Evolutionary conservation across 768 basidiomycete genomes (phyloP).

Genomic region (Russula lepida): DNA sequence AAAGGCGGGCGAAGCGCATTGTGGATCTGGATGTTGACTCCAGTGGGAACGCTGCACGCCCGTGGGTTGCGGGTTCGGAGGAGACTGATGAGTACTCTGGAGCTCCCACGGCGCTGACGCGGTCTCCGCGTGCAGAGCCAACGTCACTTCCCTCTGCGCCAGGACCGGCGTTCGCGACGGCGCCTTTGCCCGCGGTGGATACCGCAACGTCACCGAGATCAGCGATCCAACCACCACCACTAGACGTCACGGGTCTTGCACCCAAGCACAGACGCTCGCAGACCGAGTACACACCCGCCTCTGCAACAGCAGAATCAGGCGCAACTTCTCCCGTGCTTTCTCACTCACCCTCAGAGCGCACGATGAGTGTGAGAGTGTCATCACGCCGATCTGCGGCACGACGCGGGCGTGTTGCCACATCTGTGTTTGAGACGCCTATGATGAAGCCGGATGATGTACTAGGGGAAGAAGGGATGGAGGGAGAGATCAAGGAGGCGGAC

Average conservation of each 20-base stretch:
- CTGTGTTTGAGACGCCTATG: conserved; percentile 50
- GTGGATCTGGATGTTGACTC: conserved; percentile 62
- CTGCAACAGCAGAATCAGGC: neutral
- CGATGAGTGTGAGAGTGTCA: conserved; percentile 12
- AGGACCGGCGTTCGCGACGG: neutral
- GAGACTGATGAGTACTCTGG: conserved; percentile 1
- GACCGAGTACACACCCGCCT: conserved; percentile 8
- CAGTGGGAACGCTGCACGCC: conserved; percentile 29
- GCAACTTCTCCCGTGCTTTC: conserved; percentile 15
- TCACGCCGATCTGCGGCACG: conserved; percentile 36
- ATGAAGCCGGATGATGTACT: conserved; percentile 22
- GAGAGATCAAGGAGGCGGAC: conserved; percentile 48
- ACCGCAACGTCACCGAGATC: neutral
- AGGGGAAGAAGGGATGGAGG: conserved; percentile 24
- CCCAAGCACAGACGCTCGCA: conserved; percentile 20
- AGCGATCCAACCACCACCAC: neutral
- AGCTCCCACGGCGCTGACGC: neutral
- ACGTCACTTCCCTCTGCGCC: neutral
- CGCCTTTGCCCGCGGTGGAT: neutral
- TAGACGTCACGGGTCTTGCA: neutral
- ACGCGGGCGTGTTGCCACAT: conserved; percentile 48
- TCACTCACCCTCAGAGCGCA: conserved; percentile 22
- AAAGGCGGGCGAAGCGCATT: conserved; percentile 58
- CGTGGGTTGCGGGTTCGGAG: conserved; percentile 22
- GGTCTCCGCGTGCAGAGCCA: conserved; percentile 6